These are phyloP conservation scores for Ustilago loliicola DNA, from an alignment of 1,284 basidiomycete genomes.

Conservation along the genomic window DNA sequence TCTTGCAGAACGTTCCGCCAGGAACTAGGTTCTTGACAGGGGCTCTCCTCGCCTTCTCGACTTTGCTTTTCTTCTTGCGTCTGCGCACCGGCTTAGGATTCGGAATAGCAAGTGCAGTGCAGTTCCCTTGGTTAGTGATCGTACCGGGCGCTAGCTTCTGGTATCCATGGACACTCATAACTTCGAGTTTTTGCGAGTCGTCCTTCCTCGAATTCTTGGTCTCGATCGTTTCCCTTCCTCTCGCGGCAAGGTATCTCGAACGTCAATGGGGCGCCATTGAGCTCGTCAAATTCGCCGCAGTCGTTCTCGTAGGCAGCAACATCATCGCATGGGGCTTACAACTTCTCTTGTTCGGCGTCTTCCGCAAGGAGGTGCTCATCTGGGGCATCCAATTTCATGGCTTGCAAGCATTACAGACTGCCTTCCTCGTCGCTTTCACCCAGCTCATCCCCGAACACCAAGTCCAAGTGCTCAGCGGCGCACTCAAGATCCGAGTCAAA, in stretches of 20 bases:
- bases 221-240: slow-evolving; percentile 82
- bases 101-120: slow-evolving; percentile 72
- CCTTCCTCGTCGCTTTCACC: slow-evolving; percentile 92
- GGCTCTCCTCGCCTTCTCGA: slow-evolving; percentile 44
- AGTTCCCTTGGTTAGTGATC: slow-evolving; percentile 83
- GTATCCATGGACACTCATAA: slow-evolving; percentile 91
- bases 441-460: slow-evolving; percentile 98
- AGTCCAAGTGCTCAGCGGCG: slow-evolving; percentile 84
- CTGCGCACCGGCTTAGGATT: slow-evolving; percentile 50
- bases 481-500: slow-evolving; percentile 90
- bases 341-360: slow-evolving; percentile 56
- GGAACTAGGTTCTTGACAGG: slow-evolving; percentile 47
- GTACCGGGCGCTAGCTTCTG: slow-evolving; percentile 86
- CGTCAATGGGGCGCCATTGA: slow-evolving; percentile 91
- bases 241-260: slow-evolving; percentile 89
- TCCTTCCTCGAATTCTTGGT: slow-evolving; percentile 85
- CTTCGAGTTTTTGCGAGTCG: slow-evolving; percentile 87
- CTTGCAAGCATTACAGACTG: slow-evolving; percentile 89
- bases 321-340: slow-evolving; percentile 64
- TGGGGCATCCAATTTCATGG: slow-evolving; percentile 91
- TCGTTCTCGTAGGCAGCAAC: slow-evolving; percentile 73
- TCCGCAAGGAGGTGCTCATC: slow-evolving; percentile 58
- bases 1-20: slow-evolving; percentile 46
- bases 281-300: slow-evolving; percentile 84
- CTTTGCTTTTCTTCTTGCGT: slow-evolving; percentile 51